phyloP scores from a whole-genome alignment of 1,139 yeast species.

The Geotrichum phurueaensis region DNA sequence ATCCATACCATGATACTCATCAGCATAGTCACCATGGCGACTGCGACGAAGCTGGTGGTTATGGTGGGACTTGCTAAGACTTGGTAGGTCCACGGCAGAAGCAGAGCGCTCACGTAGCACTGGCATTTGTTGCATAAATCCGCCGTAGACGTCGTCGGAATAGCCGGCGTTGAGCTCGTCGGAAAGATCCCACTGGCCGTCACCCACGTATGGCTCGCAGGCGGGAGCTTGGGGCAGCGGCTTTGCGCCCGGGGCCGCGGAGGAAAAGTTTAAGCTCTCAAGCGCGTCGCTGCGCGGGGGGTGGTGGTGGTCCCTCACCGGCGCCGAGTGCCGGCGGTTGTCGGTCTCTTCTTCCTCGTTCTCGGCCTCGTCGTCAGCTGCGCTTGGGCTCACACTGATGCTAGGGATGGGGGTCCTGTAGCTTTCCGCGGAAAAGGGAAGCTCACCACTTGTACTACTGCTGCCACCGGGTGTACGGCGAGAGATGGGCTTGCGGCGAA shows the following conservation, averaged over 20 bases:
- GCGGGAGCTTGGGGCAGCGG: conserved; percentile 13
- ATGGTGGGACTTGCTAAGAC: neutral
- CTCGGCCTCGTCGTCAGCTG: neutral
- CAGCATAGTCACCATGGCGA: conserved; percentile 2
- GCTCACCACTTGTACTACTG: conserved; percentile 15
- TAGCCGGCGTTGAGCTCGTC: conserved; percentile 34
- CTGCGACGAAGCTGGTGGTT: neutral
- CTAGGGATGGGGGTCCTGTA: conserved; percentile 18
- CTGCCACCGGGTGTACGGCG: conserved; percentile 15
- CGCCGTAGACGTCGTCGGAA: conserved; percentile 26
- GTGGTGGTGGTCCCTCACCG: neutral
- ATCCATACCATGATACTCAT: conserved; percentile 3
- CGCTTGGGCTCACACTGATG: conserved; percentile 2
- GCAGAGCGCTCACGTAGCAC: neutral
- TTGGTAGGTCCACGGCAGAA: neutral
- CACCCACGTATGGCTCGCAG: conserved; percentile 17
- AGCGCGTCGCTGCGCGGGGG: neutral
- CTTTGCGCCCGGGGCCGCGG: conserved; percentile 1
- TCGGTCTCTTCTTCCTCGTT: neutral
- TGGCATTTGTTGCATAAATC: conserved; percentile 7
- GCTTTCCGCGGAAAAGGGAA: conserved; percentile 30
- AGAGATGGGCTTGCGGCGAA: conserved; percentile 23
- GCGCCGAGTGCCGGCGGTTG: neutral
- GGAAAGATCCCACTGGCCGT: conserved; percentile 31
- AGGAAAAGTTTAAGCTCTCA: conserved; percentile 1